Evolutionary conservation across 768 basidiomycete species (phyloP).

Genomic region (Phylloporus arenicola): DNA sequence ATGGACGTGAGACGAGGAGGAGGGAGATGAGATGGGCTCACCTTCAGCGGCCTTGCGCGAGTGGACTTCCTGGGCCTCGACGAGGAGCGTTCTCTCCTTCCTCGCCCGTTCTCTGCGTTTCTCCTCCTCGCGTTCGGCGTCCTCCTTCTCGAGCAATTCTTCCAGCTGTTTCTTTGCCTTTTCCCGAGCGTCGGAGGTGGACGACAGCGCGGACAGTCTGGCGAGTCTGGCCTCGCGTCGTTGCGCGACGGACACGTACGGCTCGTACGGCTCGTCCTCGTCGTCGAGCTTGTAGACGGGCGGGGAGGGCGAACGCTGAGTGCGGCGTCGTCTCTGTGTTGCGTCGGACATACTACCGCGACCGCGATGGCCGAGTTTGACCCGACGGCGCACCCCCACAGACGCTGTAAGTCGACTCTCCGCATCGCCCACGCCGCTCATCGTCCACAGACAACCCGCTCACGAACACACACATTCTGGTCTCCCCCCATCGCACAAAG

Average conservation of each 20-base stretch:
- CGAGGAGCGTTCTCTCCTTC: constrained; percentile 79
- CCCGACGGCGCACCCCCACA: constrained; percentile 60
- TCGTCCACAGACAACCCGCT: constrained; percentile 67
- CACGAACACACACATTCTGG: constrained; percentile 68
- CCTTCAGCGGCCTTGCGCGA: constrained; percentile 76
- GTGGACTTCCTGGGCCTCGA: constrained; percentile 96
- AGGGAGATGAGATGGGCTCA: constrained; percentile 26
- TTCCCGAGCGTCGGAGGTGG: constrained; percentile 46
- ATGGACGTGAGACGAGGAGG: constrained; percentile 13
- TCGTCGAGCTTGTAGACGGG: constrained; percentile 59
- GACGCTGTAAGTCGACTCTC: constrained; percentile 48
- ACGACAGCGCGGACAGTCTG: constrained; percentile 61
- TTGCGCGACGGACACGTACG: constrained; percentile 85
- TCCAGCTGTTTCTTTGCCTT: constrained; percentile 46
- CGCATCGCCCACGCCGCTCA: not conserved
- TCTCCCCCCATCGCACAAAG: constrained; percentile 86
- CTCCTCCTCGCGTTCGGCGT: constrained; percentile 78
- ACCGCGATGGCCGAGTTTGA: constrained; percentile 40
- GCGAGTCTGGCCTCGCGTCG: constrained; percentile 77
- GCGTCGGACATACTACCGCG: constrained; percentile 22
- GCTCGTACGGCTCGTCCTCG: constrained; percentile 62
- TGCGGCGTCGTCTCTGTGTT: constrained; percentile 46
- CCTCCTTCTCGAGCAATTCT: constrained; percentile 57
- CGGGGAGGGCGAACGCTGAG: constrained; percentile 55
- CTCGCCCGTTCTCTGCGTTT: constrained; percentile 64